Conservation (phyloP, 2,329 filamentous ascomycete species). For the Fusarium scirpi region DNA sequence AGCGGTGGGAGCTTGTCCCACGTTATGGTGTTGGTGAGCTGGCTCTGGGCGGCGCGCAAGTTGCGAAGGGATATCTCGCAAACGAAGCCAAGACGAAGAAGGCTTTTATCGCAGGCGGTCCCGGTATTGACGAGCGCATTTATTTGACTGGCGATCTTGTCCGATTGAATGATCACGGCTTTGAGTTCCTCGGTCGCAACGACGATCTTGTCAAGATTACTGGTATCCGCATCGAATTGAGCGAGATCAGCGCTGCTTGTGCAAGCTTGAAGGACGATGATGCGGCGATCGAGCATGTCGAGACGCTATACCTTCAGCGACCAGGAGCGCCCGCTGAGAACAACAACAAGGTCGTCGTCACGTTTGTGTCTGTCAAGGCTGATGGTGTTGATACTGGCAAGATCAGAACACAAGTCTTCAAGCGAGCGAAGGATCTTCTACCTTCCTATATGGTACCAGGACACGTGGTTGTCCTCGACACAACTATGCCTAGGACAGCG, state of each 20-base stretch:
- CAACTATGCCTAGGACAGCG: conserved; percentile 24
- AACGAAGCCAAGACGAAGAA: conserved; percentile 31
- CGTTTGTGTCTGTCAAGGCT: conserved; percentile 27
- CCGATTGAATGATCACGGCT: conserved; percentile 26
- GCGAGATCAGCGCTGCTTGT: conserved; percentile 31
- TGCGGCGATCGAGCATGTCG: conserved; percentile 14
- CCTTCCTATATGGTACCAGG: conserved; percentile 32
- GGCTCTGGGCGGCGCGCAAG: conserved; percentile 20
- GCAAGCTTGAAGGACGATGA: conserved; percentile 26
- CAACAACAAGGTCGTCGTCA: conserved; percentile 24
- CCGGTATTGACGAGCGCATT: conserved; percentile 22
- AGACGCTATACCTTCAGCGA: conserved; percentile 12
- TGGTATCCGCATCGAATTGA: conserved; percentile 24
- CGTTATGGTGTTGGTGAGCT: conserved; percentile 30
- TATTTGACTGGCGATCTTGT: conserved; percentile 32
- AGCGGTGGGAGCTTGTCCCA: conserved; percentile 30
- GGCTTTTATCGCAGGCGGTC: conserved; percentile 20
- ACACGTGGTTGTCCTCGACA: conserved; percentile 26
- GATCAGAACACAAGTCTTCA: conserved; percentile 18
- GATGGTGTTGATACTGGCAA: not conserved
- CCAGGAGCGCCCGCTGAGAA: not conserved
- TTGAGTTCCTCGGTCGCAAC: conserved; percentile 29
- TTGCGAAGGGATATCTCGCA: conserved; percentile 21
- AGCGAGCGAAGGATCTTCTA: conserved; percentile 12
- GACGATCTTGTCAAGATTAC: conserved; percentile 33